Conservation (phyloP, 495 filamentous ascomycete genomes). For the Daldinia caldariorum region DNA sequence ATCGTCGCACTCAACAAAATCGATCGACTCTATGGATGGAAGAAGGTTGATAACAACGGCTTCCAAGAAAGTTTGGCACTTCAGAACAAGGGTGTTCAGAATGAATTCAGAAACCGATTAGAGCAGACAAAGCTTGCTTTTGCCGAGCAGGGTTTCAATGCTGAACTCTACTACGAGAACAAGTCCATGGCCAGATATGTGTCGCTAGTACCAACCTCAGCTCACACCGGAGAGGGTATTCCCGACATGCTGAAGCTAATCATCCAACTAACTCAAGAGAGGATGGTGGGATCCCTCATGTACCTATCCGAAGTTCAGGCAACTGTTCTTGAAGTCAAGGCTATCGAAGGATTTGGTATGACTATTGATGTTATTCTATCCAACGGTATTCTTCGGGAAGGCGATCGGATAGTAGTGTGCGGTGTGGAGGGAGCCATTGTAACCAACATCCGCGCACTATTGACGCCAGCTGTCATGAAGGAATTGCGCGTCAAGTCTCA, state of each 20-base stretch:
- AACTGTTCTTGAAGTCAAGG: slow-evolving; percentile 98
- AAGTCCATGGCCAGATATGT: slow-evolving; percentile 94
- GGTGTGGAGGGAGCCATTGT: slow-evolving; percentile 93
- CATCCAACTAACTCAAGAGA: slow-evolving; percentile 89
- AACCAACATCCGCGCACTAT: slow-evolving; percentile 94
- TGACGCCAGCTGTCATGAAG: slow-evolving; percentile 93
- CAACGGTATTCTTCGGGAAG: slow-evolving; percentile 94
- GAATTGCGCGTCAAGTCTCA: slow-evolving; percentile 91
- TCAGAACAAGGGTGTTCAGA: slow-evolving; percentile 93
- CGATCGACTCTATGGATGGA: slow-evolving; percentile 98
- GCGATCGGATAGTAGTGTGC: slow-evolving; percentile 93
- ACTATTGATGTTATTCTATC: slow-evolving; percentile 98
- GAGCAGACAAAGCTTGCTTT: slow-evolving; percentile 93
- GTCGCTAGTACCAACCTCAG: slow-evolving; percentile 94
- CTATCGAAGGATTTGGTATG: slow-evolving; percentile 97
- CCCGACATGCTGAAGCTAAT: slow-evolving; percentile 99
- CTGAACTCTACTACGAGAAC: slow-evolving; percentile 96
- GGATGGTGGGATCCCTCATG: slow-evolving; percentile 98
- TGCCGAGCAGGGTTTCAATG: slow-evolving; percentile 96
- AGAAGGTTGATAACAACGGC: slow-evolving; percentile 96
- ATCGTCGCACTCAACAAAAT: slow-evolving; percentile 99
- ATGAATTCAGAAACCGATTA: slow-evolving; percentile 91
- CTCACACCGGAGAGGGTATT: slow-evolving; percentile 97
- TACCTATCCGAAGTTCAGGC: slow-evolving; percentile 97
- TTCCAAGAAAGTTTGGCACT: slow-evolving; percentile 90